Evolutionary conservation across 2,329 filamentous ascomycete genomes (phyloP), one percentile per base, ranked within the genome.

Genomic region (Diplodia sapinea): DNA sequence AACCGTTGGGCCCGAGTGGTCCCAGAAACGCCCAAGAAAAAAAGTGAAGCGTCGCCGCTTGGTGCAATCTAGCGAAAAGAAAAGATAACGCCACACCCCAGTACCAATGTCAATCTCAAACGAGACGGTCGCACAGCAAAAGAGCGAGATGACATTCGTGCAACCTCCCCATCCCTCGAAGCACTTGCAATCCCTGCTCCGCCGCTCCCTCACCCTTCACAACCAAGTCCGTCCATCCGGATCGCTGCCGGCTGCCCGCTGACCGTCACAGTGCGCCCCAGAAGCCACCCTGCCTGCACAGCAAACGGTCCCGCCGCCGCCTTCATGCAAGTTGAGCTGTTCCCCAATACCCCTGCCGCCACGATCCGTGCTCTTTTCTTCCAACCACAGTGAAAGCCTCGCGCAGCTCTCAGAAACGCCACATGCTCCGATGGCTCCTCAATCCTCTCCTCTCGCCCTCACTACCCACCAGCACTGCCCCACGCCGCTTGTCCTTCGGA

Each of bases 401-500:
- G 9, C 31, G n/a, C 57, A 2, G 13, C 15, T 33, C 52, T 68
- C 57, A 68, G 59, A 68, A 68, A 3, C 57, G 56, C 66, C 66
- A 68, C 49, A 64, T 55, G 23, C 65, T 67, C 33, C 65, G 55
- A 54, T 62, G 65, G 47, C 55, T 61, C 43, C 65, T 49, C 43
- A 67, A 55, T 52, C 20, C 56, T 23, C 38, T 38, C 51, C 59
- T 33, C 7, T 56, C 26, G 8, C 62, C 15, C n/a, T 15, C 51
- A 11, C 20, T 50, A 7, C 23, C 40, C 52, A 40, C 33, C 9
- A 55, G 67, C n/a, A 54, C 49, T 20, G 65, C 67, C 52, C 67
- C 43, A 9, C 9, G 47, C 43, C 38, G 43, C 66, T 29, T 70
- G 69, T 72, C 76, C n/a, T 77, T 76, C n/a, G 80, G 75, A 62